Conservation (phyloP, 768 basidiomycete genomes). For the Hypholoma fasciculare region DNA sequence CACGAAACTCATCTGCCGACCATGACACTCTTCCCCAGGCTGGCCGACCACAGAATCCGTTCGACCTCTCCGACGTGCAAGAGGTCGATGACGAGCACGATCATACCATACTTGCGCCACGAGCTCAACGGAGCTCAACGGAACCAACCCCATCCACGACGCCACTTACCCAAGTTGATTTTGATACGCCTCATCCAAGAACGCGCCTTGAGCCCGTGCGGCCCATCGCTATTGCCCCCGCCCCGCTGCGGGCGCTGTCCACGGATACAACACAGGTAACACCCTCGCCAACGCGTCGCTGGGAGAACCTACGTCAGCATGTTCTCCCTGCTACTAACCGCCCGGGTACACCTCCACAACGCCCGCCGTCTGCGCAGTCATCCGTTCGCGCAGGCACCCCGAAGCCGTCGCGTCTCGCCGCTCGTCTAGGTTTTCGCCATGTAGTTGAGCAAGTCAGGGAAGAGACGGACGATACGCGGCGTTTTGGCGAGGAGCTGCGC, state of each 20-base stretch:
- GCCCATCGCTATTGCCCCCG: slow-evolving; percentile 10
- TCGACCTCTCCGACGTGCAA: slow-evolving; percentile 20
- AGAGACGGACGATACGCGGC: slow-evolving; percentile 46
- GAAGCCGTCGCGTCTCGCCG: slow-evolving; percentile 50
- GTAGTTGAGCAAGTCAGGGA: slow-evolving; percentile 67
- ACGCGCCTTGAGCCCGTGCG: slow-evolving; percentile 18
- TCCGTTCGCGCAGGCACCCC: slow-evolving; percentile 30
- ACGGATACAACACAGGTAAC: slow-evolving; percentile 43
- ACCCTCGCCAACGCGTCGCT: slow-evolving; percentile 42
- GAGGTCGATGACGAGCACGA: slow-evolving; percentile 14
- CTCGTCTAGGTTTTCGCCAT: slow-evolving; percentile 54
- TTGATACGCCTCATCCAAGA: background rate
- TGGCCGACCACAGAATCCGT: slow-evolving; percentile 15
- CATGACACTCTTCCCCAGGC: slow-evolving; percentile 10
- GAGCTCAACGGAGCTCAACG: background rate
- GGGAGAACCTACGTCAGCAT: slow-evolving; percentile 57
- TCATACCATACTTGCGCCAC: slow-evolving; percentile 4
- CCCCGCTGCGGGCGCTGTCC: slow-evolving; percentile 25
- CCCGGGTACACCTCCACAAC: slow-evolving; percentile 25
- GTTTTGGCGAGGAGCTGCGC: slow-evolving; percentile 56
- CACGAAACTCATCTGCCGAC: slow-evolving; percentile 16
- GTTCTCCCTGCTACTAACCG: slow-evolving; percentile 38
- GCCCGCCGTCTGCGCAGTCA: slow-evolving; percentile 28
- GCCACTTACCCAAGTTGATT: background rate
- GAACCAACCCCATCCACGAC: slow-evolving; percentile 2